Evolutionary conservation across 1,284 basidiomycete genomes (phyloP).

Genomic region (Papiliotrema flavescens): DNA sequence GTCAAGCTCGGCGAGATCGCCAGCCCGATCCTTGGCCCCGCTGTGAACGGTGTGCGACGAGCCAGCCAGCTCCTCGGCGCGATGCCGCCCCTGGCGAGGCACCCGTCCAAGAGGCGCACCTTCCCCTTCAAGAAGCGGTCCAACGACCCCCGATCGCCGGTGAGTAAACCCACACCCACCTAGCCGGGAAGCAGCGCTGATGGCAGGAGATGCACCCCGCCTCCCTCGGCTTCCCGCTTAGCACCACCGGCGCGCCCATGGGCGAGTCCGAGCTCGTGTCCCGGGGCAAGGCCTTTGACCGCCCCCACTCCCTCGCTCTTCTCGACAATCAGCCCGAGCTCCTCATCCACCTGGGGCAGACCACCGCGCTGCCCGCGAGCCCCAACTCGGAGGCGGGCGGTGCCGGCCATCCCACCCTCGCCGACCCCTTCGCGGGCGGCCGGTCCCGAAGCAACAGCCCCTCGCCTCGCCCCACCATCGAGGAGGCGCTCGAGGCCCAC

Average conservation of each 20-base stretch:
- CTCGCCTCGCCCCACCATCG: background rate
- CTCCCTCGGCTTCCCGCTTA: slow-evolving; percentile 3
- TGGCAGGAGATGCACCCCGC: slow-evolving; percentile 5
- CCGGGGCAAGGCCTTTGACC: background rate
- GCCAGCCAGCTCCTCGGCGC: slow-evolving; percentile 1
- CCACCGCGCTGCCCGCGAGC: background rate
- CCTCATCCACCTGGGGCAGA: background rate
- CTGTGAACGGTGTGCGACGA: slow-evolving; percentile 3
- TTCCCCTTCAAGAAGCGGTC: slow-evolving; percentile 1
- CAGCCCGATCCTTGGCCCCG: slow-evolving; percentile 1
- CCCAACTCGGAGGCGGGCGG: no score
- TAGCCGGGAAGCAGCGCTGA: background rate
- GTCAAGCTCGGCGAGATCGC: background rate
- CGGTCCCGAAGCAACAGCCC: background rate
- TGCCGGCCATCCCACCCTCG: background rate
- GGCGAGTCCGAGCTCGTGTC: slow-evolving; percentile 1
- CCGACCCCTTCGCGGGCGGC: slow-evolving; percentile 1
- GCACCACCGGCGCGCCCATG: background rate
- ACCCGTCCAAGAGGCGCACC: background rate
- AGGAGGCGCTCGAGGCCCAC: slow-evolving; percentile 4
- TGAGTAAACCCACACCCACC: background rate
- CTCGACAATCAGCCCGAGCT: background rate
- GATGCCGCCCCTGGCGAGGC: slow-evolving; percentile 1
- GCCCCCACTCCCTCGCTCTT: slow-evolving; percentile 1
- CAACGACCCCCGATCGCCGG: background rate